Base-by-base conservation (phyloP, 345 rosid genomes). In the Salix viminalis region DNA sequence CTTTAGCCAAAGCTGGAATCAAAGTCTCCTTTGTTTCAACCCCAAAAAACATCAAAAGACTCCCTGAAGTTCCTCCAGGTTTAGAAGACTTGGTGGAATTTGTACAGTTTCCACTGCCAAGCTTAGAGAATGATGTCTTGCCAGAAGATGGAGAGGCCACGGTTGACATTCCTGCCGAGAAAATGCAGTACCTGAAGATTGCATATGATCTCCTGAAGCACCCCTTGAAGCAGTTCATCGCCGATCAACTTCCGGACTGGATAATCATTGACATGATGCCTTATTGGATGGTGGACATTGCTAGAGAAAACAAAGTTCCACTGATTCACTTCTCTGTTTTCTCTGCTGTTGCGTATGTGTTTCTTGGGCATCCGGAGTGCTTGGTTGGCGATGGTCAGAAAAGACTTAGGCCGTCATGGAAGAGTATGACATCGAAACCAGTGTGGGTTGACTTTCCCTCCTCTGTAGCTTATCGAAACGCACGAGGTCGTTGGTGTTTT, bases 111-210 rank as follows among this genome's bases (percentile, higher is more conserved):
- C 78, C 84, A 1, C 52, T 78, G 52, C 87, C 89, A 30, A 28
- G n/a, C 3, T 30, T 69, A 12, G 78, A 48, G 6, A 13, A 39
- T 1, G 32, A 67, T 14, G 15, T 37, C 19, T 14, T 83, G 46
- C 85, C 86, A 0, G 32, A 77, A 21, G 82, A 74, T 0, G 78
- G 75, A 18, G 86, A 87, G 74, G 85, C 89, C 56, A 87, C 86
- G 0, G 72, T 77, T 13, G 89, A 87, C 56, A 5, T 86, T 60
- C 81, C 84, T 1, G 24, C 32, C 8, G 77, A 72, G 7, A 66
- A 81, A 39, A 58, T 81, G 0, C 80, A 54, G 15, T 23, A 67
- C 75, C 65, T 85, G 30, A 82, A 82, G 48, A 13, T 70, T 8
- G 84, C 86, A 1, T 83, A 77, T 18, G 87, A 83, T 75, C 79